phyloP scores from a whole-genome alignment of 208 protist species.

The Leishmania gerbilli region DNA sequence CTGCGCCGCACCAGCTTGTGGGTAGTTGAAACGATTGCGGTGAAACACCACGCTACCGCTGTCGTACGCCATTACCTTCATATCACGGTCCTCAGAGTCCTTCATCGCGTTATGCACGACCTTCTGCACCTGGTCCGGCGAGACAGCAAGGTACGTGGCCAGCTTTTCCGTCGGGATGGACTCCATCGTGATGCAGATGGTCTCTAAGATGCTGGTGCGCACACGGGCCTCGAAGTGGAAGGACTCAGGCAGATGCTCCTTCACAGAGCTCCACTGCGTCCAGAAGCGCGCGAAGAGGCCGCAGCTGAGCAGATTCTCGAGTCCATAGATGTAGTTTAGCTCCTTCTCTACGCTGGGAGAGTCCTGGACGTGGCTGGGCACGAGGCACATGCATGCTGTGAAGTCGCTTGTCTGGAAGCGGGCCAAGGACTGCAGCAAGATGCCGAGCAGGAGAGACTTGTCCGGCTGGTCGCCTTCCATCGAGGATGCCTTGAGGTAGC shows the following conservation, averaged over 20 bases:
- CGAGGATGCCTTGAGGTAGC: slow-evolving; percentile 74
- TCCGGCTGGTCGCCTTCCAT: slow-evolving; percentile 72
- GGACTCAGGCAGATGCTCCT: slow-evolving; percentile 66
- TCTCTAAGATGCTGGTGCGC: slow-evolving; percentile 78
- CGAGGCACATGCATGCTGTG: slow-evolving; percentile 85
- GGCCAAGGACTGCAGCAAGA: slow-evolving; percentile 81
- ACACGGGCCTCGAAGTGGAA: slow-evolving; percentile 81
- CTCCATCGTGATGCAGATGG: slow-evolving; percentile 70
- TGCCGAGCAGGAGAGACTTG: slow-evolving; percentile 74
- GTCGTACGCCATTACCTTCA: slow-evolving; percentile 49
- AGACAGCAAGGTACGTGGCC: slow-evolving; percentile 62
- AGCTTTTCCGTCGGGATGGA: slow-evolving; percentile 48
- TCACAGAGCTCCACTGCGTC: slow-evolving; percentile 67
- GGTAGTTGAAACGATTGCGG: slow-evolving; percentile 71
- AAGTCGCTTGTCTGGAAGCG: slow-evolving; percentile 89
- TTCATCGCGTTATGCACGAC: slow-evolving; percentile 71
- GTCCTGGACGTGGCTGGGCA: slow-evolving; percentile 82
- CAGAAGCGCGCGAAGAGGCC: slow-evolving; percentile 83
- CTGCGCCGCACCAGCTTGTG: slow-evolving; percentile 62
- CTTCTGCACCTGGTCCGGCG: slow-evolving; percentile 44
- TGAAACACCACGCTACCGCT: slow-evolving; percentile 59
- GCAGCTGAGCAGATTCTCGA: slow-evolving; percentile 89
- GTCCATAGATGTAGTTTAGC: slow-evolving; percentile 80
- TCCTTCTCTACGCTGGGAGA: slow-evolving; percentile 75
- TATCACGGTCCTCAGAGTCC: slow-evolving; percentile 49